Base-by-base conservation (phyloP, 2,329 filamentous ascomycete genomes). In the Pseudogymnoascus sp. region DNA sequence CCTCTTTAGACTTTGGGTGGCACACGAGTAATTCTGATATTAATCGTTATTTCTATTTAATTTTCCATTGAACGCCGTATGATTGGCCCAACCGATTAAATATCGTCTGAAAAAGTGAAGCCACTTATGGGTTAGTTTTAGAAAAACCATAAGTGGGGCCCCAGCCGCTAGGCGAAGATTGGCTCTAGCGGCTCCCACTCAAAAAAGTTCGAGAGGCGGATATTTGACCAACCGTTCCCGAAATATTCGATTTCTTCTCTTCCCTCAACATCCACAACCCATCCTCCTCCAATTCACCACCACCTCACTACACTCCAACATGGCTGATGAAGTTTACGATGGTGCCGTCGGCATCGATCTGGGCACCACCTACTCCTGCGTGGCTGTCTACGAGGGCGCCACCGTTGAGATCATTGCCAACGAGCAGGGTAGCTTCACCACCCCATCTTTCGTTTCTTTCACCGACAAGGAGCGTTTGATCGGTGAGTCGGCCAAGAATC, bases 341-440 rank as follows among this genome's bases (percentile, higher is more conserved):
- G 95, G 95, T 90, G 95, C 95, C 87, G 91, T 97, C 83, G 95
- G 95, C 87, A 99, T 99, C 84, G 95, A 99, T 88, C 86, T 99
- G 83, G 95, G 93, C 96, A 99, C 95, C 74, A 99, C 95, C 80
- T 99, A 99, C 87, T 97, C 95, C 76, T 99, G 95, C 81, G 95
- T 97, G 83, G 95, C 95, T 81, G 96, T 90, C 81, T 99, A 97
- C 83, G 95, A 97, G 83, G 95, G 95, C 79, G 93, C 86, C 85
- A 97, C 96, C 88, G 93, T 97, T 79, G 95, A 99, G 81, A 99
- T 99, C 86, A 97, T 97, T 80, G 93, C 93, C 89, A 97, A 97
- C 83, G 93, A 97, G 86, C 93, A 97, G 88, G 93, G 93, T 86
- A 93, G 87, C 82, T 96, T 96, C 83, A 97, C 95, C 77, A 97